Conservation (phyloP, 169 alveolate species). For the Eimeria praecox region DNA sequence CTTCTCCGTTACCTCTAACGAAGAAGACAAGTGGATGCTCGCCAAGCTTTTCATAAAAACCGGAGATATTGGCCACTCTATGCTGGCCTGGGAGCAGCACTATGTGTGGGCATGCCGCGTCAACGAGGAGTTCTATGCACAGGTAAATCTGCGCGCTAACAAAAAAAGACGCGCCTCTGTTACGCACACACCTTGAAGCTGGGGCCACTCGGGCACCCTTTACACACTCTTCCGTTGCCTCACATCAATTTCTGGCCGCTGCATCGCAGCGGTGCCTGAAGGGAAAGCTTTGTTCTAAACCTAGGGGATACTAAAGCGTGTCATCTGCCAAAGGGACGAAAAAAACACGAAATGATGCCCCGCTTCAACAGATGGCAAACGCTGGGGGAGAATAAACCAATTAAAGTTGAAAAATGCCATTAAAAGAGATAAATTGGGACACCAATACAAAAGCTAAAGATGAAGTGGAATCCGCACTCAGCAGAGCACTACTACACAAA, state of each 20-base stretch:
- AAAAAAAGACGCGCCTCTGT: neutral
- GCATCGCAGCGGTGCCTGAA: neutral
- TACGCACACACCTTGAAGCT: too few species aligned
- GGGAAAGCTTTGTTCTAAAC: neutral
- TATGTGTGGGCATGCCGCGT: conserved; percentile 94
- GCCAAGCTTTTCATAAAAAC: conserved; percentile 92
- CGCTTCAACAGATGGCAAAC: too few species aligned
- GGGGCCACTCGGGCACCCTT: too few species aligned
- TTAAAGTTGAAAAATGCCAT: neutral
- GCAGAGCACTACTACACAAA: neutral
- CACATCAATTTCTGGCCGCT: neutral
- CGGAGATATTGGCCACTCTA: conserved; percentile 97
- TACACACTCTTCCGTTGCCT: too few species aligned
- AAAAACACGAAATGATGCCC: neutral
- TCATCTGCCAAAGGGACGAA: neutral
- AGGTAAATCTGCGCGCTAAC: conserved; percentile 82
- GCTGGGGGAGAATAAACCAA: too few species aligned
- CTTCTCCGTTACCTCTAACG: conserved; percentile 81
- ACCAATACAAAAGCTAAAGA: too few species aligned
- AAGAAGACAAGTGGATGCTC: conserved; percentile 92
- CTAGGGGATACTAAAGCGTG: neutral
- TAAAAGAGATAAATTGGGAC: neutral
- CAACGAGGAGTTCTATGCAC: conserved; percentile 95
- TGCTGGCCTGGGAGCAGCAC: conserved; percentile 94
- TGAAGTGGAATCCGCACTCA: too few species aligned